A percentile compares a stretch with the other conserved stretches of the same genome.
Conservation (phyloP, 2,329 filamentous ascomycete genomes). For the Fusarium sp. region DNA sequence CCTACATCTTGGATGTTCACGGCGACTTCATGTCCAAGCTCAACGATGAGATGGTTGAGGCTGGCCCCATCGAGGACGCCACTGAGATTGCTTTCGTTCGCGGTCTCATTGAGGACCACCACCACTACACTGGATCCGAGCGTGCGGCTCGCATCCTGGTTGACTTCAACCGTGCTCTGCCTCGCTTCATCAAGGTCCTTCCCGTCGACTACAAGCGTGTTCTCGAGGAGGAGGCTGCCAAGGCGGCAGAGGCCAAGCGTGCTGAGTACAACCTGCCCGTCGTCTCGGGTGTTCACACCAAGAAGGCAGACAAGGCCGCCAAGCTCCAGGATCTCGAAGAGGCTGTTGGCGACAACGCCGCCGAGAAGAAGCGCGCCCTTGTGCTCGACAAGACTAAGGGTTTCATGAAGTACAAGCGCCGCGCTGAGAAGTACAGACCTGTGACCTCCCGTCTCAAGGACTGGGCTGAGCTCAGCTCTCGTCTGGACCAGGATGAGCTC, state of each 20-base stretch:
- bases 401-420: conserved; percentile 97
- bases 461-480: conserved; percentile 90
- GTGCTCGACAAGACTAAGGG: conserved; percentile 98
- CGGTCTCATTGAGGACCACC: conserved; percentile 93
- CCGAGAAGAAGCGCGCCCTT: conserved; percentile 89
- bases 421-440: conserved; percentile 91
- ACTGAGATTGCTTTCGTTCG: conserved; percentile 90
- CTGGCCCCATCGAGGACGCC: conserved; percentile 84
- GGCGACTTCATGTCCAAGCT: conserved; percentile 92
- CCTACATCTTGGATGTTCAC: conserved; percentile 91
- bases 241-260: conserved; percentile 86
- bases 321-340: conserved; percentile 89
- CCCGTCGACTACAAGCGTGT: conserved; percentile 97
- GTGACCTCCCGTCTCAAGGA: conserved; percentile 88
- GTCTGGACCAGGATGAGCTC: conserved; percentile 91
- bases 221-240: conserved; percentile 84
- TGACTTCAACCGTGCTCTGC: conserved; percentile 93
- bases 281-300: conserved; percentile 73
- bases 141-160: conserved; percentile 90
- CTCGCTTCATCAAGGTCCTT: conserved; percentile 92
- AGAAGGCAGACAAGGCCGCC: conserved; percentile 76
- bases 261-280: conserved; percentile 84
- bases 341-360: conserved; percentile 83
- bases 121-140: conserved; percentile 97
- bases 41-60: conserved; percentile 98